Evolutionary conservation across 768 basidiomycete genomes (phyloP).

Genomic region (Hygrophorus pudorinus): DNA sequence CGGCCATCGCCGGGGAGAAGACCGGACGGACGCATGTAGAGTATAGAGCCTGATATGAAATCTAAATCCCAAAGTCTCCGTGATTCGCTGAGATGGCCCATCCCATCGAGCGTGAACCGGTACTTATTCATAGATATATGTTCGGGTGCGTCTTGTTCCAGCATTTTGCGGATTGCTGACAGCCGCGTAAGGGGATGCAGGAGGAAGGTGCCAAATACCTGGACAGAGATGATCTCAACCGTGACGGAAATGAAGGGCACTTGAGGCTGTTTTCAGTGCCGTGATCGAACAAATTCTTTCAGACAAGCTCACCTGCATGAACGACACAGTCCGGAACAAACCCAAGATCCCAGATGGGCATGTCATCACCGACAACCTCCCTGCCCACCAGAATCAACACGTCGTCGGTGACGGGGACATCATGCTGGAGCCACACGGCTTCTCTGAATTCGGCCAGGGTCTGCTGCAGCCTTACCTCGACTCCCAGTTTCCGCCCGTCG

Average conservation of each 20-base stretch:
- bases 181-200: not conserved
- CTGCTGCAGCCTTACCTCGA: not conserved
- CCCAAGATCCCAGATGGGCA: conserved; percentile 4
- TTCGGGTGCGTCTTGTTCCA: not conserved
- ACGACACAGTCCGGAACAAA: conserved; percentile 6
- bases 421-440: conserved; percentile 3
- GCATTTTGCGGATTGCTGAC: not conserved
- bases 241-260: not conserved
- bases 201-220: not conserved
- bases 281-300: not conserved
- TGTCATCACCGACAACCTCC: conserved; percentile 5
- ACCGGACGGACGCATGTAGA: not conserved
- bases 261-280: not conserved
- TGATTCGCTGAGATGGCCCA: not conserved
- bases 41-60: not conserved
- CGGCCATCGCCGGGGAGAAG: not conserved
- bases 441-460: conserved; percentile 8
- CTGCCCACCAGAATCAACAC: conserved; percentile 7
- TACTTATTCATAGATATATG: not conserved
- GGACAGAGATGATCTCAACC: not conserved
- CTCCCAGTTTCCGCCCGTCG: conserved; percentile 2
- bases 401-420: conserved; percentile 2
- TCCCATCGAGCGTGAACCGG: not conserved
- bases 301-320: conserved; percentile 7
- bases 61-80: not conserved